These are phyloP conservation scores for Cladosporium sphaerospermum DNA, from an alignment of 2,329 filamentous ascomycete species.

Conservation along the genomic window DNA sequence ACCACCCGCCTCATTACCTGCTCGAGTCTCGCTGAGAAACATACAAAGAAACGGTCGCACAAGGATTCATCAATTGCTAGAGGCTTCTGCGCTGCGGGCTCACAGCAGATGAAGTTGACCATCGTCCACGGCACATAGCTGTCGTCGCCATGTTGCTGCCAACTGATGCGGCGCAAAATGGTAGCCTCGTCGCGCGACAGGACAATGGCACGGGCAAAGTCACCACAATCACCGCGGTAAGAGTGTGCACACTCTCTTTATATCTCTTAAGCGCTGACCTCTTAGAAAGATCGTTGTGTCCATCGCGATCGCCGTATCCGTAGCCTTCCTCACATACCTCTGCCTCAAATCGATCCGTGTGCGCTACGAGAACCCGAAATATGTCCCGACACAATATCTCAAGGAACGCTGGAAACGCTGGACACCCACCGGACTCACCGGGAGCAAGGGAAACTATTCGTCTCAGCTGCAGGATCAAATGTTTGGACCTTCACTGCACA, in stretches of 20 bases:
- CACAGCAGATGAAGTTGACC: slow-evolving; percentile 1
- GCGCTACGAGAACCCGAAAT: slow-evolving; percentile 24
- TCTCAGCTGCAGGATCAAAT: slow-evolving; percentile 20
- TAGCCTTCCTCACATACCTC: slow-evolving; percentile 10
- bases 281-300: slow-evolving; percentile 5
- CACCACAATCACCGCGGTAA: slow-evolving; percentile 7
- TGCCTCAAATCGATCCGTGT: slow-evolving; percentile 18
- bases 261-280: neutral
- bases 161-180: neutral
- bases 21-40: too few species aligned
- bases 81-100: neutral
- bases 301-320: slow-evolving; percentile 4
- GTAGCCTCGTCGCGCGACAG: slow-evolving; percentile 1
- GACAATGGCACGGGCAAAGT: neutral
- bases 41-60: too few species aligned
- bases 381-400: slow-evolving; percentile 27
- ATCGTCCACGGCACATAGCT: neutral
- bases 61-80: too few species aligned
- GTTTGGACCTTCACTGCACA: slow-evolving; percentile 21
- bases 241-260: neutral
- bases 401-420: slow-evolving; percentile 30
- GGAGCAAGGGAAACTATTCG: slow-evolving; percentile 26
- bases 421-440: slow-evolving; percentile 20
- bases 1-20: too few species aligned
- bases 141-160: slow-evolving; percentile 7